Percentiles rank a stretch among this genome's conserved stretches.
Conservation (phyloP, 2,329 filamentous ascomycete genomes). For the Colletotrichum lindemuthianum region DNA sequence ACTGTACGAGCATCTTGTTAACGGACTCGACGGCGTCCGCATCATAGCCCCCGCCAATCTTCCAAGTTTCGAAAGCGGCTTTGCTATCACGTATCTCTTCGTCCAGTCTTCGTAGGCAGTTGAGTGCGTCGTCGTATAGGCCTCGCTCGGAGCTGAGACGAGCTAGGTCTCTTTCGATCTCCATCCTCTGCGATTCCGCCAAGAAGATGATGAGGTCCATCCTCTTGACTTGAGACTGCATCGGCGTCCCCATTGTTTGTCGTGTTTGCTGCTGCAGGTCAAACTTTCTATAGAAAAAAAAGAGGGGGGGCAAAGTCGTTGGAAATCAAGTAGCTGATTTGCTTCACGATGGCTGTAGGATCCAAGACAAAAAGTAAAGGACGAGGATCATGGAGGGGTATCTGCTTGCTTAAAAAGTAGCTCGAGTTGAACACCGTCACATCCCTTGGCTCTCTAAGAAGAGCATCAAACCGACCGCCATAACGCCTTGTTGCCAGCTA, state of each 20-base stretch:
- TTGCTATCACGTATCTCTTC: not conserved
- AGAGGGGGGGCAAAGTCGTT: too few relatives aligned
- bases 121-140: not conserved
- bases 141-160: slow-evolving; percentile 4
- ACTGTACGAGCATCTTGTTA: not conserved
- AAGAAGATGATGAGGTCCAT: slow-evolving; percentile 3
- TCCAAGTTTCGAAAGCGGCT: not conserved
- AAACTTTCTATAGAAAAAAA: not conserved
- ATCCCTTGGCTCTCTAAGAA: not conserved
- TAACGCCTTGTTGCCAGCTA: not conserved
- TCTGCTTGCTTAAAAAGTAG: too few relatives aligned
- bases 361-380: not conserved
- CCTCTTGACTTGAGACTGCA: not conserved
- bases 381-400: too few relatives aligned
- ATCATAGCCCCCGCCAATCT: not conserved
- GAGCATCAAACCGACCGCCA: too few relatives aligned
- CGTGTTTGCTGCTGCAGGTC: not conserved
- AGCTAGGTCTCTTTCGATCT: slow-evolving; percentile 18
- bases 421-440: too few relatives aligned
- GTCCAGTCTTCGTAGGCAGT: slow-evolving; percentile 3
- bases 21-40: not conserved
- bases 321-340: too few relatives aligned
- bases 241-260: not conserved
- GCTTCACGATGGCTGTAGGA: too few relatives aligned
- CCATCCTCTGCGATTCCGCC: slow-evolving; percentile 6